Percentiles rank a stretch among this genome's conserved stretches.
Evolutionary conservation across 2,329 filamentous ascomycete species (phyloP).

Genomic region (Septoria linicola): DNA sequence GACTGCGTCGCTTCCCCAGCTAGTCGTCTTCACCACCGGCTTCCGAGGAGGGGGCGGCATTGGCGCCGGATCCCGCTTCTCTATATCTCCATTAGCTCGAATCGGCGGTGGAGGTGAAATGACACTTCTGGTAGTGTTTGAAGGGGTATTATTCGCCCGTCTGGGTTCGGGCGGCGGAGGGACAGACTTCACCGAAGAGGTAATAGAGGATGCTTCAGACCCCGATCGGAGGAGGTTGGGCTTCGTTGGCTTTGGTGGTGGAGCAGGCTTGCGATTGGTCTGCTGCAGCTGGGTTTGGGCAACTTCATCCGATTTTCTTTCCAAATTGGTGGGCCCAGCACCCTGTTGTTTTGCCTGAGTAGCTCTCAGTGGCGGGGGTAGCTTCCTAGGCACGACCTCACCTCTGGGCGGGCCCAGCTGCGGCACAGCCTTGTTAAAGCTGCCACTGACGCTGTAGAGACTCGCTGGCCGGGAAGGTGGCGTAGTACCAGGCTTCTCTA

Average conservation of each 20-base stretch:
- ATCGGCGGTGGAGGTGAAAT: slow-evolving; percentile 23
- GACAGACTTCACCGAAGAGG: slow-evolving; percentile 21
- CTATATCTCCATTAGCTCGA: slow-evolving; percentile 13
- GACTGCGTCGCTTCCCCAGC: neutral
- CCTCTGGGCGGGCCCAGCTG: slow-evolving; percentile 1
- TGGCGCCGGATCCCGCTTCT: slow-evolving; percentile 16
- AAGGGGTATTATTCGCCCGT: slow-evolving; percentile 17
- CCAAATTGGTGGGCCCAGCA: slow-evolving; percentile 9
- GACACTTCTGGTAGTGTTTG: slow-evolving; percentile 6
- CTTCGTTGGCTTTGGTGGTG: slow-evolving; percentile 37
- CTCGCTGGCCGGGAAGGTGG: slow-evolving; percentile 27
- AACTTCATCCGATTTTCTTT: slow-evolving; percentile 14
- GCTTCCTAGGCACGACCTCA: slow-evolving; percentile 22
- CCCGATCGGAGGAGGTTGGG: slow-evolving; percentile 34
- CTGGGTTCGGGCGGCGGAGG: slow-evolving; percentile 29
- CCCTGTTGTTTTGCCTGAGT: slow-evolving; percentile 4
- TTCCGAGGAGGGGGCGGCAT: slow-evolving; percentile 28
- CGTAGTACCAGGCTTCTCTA: slow-evolving; percentile 36
- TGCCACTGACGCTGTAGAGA: slow-evolving; percentile 20
- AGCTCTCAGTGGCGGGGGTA: slow-evolving; percentile 18
- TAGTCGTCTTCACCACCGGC: slow-evolving; percentile 7
- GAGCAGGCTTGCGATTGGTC: slow-evolving; percentile 38
- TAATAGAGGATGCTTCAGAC: slow-evolving; percentile 25
- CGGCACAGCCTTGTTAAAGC: neutral
- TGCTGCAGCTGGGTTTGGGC: slow-evolving; percentile 25